Conservation (phyloP, 108 stramenopile genomes). For the Cyclotella kingstonii region DNA sequence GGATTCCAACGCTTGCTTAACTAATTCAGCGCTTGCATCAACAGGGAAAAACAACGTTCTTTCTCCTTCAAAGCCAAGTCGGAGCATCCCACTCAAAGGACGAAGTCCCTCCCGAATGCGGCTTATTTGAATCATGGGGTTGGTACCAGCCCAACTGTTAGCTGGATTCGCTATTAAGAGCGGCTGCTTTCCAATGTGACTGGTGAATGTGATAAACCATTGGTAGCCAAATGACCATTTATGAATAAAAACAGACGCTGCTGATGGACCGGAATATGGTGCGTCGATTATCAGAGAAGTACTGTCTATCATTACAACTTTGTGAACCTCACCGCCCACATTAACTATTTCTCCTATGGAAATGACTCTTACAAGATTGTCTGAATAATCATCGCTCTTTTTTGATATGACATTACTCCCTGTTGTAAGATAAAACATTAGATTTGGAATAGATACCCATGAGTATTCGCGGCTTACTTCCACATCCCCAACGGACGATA, state of each 20-base stretch:
- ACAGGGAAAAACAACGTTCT: conserved; percentile 56
- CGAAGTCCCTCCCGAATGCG: conserved; percentile 56
- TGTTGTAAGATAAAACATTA: conserved; percentile 39
- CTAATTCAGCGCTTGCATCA: conserved; percentile 54
- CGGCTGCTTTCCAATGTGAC: conserved; percentile 70
- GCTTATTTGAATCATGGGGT: conserved; percentile 52
- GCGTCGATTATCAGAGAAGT: conserved; percentile 24
- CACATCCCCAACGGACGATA: conserved; percentile 66
- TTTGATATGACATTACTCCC: conserved; percentile 34
- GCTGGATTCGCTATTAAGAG: conserved; percentile 54
- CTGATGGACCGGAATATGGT: conserved; percentile 30
- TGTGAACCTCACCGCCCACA: conserved; percentile 43
- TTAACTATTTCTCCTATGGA: conserved; percentile 34
- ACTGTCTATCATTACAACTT: conserved; percentile 21
- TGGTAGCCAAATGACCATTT: conserved; percentile 81
- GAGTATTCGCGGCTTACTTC: conserved; percentile 70
- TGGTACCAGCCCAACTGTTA: conserved; percentile 76
- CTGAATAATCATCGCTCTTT: conserved; percentile 15
- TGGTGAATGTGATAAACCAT: conserved; percentile 72
- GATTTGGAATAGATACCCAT: conserved; percentile 44
- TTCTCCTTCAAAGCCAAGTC: conserved; percentile 58
- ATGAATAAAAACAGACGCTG: conserved; percentile 49
- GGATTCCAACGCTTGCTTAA: conserved; percentile 70
- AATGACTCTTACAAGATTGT: conserved; percentile 16
- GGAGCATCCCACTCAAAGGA: conserved; percentile 74